phyloP scores from a whole-genome alignment of 805 yeast species.

The Yueomyces sinensis region DNA sequence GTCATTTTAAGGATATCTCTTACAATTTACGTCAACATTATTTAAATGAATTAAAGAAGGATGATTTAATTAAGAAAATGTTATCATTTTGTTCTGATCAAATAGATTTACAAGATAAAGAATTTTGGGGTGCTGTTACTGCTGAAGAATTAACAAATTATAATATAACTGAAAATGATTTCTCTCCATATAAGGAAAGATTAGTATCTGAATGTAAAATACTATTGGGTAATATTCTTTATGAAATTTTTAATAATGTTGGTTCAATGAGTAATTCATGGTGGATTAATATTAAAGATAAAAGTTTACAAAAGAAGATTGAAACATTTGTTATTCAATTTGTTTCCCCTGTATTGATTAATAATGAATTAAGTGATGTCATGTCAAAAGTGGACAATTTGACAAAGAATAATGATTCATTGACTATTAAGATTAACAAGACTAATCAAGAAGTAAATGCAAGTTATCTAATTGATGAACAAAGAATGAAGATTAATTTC shows the following conservation, averaged over 20 bases:
- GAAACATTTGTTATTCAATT: conserved; percentile 48
- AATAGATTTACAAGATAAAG: conserved; percentile 27
- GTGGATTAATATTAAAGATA: conserved; percentile 59
- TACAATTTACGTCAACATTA: conserved; percentile 49
- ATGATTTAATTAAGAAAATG: conserved; percentile 34
- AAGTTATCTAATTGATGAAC: conserved; percentile 72
- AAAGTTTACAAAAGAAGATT: conserved; percentile 43
- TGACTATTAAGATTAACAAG: conserved; percentile 47
- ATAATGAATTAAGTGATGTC: conserved; percentile 41
- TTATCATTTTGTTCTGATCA: conserved; percentile 43
- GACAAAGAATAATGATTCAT: conserved; percentile 26
- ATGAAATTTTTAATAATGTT: conserved; percentile 16
- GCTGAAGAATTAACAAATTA: conserved; percentile 13
- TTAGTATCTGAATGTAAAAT: conserved; percentile 18
- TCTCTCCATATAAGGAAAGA: conserved; percentile 17
- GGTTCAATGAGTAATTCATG: conserved; percentile 32
- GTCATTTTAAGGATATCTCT: conserved; percentile 51
- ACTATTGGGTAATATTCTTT: conserved; percentile 15
- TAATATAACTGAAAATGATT: conserved; percentile 6
- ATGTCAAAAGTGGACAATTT: conserved; percentile 27
- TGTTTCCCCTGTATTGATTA: conserved; percentile 53
- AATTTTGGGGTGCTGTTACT: conserved; percentile 15
- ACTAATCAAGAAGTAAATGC: conserved; percentile 58
- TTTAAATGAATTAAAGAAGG: conserved; percentile 40
- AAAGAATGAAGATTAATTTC: conserved; percentile 66